phyloP scores from a whole-genome alignment of 345 rosid species.

The Populus ilicifolia region DNA sequence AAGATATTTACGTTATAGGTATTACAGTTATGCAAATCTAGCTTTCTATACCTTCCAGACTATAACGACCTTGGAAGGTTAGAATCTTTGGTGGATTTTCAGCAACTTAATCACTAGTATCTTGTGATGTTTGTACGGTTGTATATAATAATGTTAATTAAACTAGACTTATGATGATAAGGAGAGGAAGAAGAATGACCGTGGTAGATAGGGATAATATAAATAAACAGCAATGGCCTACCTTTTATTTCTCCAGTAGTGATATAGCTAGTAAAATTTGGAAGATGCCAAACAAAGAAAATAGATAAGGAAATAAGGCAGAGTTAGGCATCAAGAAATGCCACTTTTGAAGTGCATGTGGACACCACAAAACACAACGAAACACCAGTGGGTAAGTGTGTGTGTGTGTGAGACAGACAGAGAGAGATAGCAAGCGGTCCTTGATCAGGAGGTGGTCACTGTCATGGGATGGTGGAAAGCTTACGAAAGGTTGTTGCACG shows the following conservation, averaged over 20 bases:
- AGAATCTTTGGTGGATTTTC: too few species aligned
- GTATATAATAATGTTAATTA: not conserved
- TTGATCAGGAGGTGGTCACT: conserved; percentile 26
- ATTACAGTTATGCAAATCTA: too few species aligned
- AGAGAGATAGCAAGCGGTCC: conserved; percentile 17
- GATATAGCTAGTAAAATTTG: not conserved
- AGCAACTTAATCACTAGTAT: too few species aligned
- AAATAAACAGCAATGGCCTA: conserved; percentile 22
- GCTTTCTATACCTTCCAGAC: too few species aligned
- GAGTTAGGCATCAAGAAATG: conserved; percentile 9
- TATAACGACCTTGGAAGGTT: too few species aligned
- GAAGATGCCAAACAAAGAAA: conserved; percentile 4
- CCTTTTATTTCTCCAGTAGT: not conserved
- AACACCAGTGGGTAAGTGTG: not conserved
- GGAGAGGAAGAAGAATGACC: not conserved
- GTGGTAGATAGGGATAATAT: not conserved
- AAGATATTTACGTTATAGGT: too few species aligned
- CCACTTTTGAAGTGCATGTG: conserved; percentile 21
- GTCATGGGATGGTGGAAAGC: conserved; percentile 33
- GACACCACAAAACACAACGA: conserved; percentile 23
- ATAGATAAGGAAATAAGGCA: conserved; percentile 35
- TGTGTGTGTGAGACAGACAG: too few species aligned
- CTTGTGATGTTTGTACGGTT: not conserved
- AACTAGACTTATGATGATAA: not conserved
- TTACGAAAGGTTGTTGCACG: conserved; percentile 35